phyloP scores from a whole-genome alignment of 768 basidiomycete genomes.

The Saitozyma sp. region DNA sequence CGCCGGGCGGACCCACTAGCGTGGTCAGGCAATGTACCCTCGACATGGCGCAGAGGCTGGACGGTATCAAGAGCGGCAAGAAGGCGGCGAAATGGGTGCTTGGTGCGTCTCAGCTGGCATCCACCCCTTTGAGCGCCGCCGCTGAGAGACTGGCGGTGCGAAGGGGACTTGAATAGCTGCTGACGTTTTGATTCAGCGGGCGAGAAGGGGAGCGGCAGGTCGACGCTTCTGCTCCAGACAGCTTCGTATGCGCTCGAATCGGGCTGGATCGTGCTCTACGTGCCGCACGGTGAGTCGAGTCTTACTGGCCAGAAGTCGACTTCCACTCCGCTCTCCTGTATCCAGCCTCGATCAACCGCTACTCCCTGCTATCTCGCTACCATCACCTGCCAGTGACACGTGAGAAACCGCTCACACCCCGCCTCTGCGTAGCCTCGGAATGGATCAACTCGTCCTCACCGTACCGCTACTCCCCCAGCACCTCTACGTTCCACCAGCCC shows the following conservation, averaged over 20 bases:
- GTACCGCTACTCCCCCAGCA: slow-evolving; percentile 72
- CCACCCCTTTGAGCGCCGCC: neutral
- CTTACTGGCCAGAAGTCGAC: too few relatives aligned
- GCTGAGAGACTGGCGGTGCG: too few relatives aligned
- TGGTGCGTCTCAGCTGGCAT: slow-evolving; percentile 57
- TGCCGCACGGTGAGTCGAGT: slow-evolving; percentile 67
- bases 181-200: slow-evolving; percentile 60
- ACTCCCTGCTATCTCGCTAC: neutral
- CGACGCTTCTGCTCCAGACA: slow-evolving; percentile 72
- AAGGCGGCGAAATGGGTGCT: slow-evolving; percentile 59
- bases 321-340: neutral
- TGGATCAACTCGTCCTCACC: slow-evolving; percentile 74
- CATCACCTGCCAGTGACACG: too few relatives aligned
- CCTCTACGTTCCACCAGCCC: slow-evolving; percentile 75
- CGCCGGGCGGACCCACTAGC: slow-evolving; percentile 60
- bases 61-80: slow-evolving; percentile 54
- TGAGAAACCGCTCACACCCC: neutral
- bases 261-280: slow-evolving; percentile 80
- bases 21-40: slow-evolving; percentile 71
- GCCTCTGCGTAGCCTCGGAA: slow-evolving; percentile 55
- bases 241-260: slow-evolving; percentile 66
- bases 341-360: neutral
- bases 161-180: slow-evolving; percentile 6
- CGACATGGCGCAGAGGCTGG: slow-evolving; percentile 60
- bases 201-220: slow-evolving; percentile 75